Base-by-base conservation (phyloP, 352 stramenopile species). In the Phytopythium sindhum region DNA sequence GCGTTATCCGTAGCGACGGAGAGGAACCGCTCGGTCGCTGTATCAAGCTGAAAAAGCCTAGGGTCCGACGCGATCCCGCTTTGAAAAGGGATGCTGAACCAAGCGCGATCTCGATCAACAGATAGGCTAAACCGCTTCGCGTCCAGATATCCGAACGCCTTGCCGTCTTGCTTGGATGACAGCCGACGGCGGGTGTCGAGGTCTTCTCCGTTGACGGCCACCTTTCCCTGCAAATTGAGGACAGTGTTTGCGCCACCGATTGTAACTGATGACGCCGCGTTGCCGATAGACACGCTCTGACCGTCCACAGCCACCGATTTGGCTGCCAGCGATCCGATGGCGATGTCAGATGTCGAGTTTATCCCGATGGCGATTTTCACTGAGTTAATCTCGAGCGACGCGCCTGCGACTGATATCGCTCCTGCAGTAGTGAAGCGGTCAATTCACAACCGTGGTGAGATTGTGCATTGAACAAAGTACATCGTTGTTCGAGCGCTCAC, bases 151-250 rank as follows among this genome's bases (percentile, higher is more conserved):
- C 72, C 74, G 37, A 78, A 81, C 57, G 47, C 51, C 58, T 35
- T 57, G 6, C 39, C 47, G 19, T 50, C 29, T 12, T 31, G 54
- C 7, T 48, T 28, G 9, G 23, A 41, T 45, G 48, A 60, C 54
- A 85, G 52, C 50, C 65, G 60, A n/a, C 72, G 66, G 19, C 76
- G 76, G 29, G 65, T 66, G 14, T 67, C 57, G 24, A 86, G 61
- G 8, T 63, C 28, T 56, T 86, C 67, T 9, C 82, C 82, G 61
- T 90, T 91, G 12, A 91, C 31, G 10, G 63, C 85, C 35, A 91
- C 63, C 60, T 78, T 83, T 3, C 82, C 77, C 63, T 53, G 64
- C 24, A 86, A 53, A 50, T 81, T 78, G 23, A 86, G 64, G 41
- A 69, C 60, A 15, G 62, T 67, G 3, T 52, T 28, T 15, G 69